These are phyloP conservation scores for Botrytis fragariae DNA, from an alignment of 2,329 filamentous ascomycete genomes.

Conservation along the genomic window DNA sequence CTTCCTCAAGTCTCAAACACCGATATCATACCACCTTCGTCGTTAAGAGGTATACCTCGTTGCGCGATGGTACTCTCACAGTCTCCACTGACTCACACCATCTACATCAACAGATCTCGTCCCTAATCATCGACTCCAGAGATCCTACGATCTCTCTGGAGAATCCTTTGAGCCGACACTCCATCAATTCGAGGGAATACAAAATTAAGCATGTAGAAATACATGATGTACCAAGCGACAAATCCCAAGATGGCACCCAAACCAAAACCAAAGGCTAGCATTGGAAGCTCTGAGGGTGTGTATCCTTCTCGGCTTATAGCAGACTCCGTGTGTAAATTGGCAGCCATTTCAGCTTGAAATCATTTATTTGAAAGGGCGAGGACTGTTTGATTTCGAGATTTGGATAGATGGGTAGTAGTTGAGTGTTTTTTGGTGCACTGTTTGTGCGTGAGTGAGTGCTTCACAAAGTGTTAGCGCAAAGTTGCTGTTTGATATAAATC, in stretches of 20 bases:
- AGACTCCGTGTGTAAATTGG: not conserved
- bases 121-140: not conserved
- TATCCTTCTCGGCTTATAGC: not conserved
- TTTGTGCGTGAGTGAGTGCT: not conserved
- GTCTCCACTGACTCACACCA: not conserved
- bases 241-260: not conserved
- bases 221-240: not conserved
- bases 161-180: not conserved
- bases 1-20: too few species aligned
- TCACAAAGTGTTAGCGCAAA: too few species aligned
- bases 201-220: not conserved
- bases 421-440: not conserved
- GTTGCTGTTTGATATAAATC: not conserved
- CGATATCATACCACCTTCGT: not conserved
- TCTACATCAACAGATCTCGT: not conserved
- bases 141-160: not conserved
- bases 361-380: not conserved
- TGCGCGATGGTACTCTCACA: not conserved
- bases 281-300: not conserved
- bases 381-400: not conserved
- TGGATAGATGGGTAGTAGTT: too few species aligned
- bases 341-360: not conserved
- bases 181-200: not conserved
- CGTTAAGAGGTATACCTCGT: not conserved
- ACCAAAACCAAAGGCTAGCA: not conserved